Percentiles rank a stretch among this genome's conserved stretches.
Conservation (phyloP, 208 protist species). For the Kentomonas sorsogonicus region DNA sequence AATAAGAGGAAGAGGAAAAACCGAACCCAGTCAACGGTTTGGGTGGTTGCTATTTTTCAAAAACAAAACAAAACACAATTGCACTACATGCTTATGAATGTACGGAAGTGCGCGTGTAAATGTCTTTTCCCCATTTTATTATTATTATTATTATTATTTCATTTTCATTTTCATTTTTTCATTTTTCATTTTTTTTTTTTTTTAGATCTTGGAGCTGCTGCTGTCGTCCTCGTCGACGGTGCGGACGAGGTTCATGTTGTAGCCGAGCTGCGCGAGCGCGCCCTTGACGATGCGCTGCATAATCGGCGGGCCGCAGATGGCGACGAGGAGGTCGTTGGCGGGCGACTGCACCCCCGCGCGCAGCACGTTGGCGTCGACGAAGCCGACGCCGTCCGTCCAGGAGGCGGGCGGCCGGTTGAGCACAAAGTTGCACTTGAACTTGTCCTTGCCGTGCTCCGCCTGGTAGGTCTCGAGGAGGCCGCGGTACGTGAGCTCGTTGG, state of each 20-base stretch:
- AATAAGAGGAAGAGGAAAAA: conserved; percentile 5
- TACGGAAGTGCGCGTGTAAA: background rate
- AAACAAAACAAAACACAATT: background rate
- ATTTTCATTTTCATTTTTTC: conserved; percentile 1
- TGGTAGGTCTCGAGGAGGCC: conserved; percentile 40
- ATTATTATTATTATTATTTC: conserved; percentile 11
- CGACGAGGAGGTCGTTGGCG: conserved; percentile 59
- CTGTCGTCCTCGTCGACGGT: too few species aligned
- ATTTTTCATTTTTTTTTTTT: background rate
- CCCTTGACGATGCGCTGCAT: conserved; percentile 67
- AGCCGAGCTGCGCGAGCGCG: conserved; percentile 36
- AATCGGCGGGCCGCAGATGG: conserved; percentile 71
- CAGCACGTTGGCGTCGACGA: conserved; percentile 43
- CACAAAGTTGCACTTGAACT: conserved; percentile 58
- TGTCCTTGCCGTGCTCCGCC: conserved; percentile 29
- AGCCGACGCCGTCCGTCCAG: conserved; percentile 64
- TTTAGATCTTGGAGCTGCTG: background rate
- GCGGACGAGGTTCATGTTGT: conserved; percentile 21
- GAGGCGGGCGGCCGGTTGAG: conserved; percentile 56
- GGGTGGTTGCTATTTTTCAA: background rate
- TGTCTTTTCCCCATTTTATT: conserved; percentile 4
- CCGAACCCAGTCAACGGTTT: background rate
- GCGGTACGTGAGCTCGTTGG: conserved; percentile 56
- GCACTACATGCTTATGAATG: background rate
- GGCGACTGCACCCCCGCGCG: conserved; percentile 50